Percentiles rank a stretch among this genome's conserved stretches.
Conservation (phyloP, 2,329 filamentous ascomycete genomes). For the Stagonosporopsis vannaccii region DNA sequence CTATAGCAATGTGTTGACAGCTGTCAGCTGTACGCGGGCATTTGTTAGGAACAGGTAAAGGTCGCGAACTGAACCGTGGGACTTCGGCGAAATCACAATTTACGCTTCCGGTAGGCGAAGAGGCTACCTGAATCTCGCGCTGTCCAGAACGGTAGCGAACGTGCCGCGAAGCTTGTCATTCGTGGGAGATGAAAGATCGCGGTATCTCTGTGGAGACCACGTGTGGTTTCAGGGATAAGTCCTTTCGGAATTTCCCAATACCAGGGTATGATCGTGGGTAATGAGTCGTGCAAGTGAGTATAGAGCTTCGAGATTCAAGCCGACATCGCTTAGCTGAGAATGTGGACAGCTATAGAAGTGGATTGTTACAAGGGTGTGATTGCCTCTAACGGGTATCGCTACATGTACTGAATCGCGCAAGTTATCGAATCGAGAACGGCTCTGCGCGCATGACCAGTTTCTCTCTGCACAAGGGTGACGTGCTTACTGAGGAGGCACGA, state of each 20-base stretch:
- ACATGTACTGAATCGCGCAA: conserved; percentile 19
- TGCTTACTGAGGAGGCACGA: conserved; percentile 66
- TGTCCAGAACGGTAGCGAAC: conserved; percentile 5
- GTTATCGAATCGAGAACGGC: neutral
- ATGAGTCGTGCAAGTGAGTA: conserved; percentile 6
- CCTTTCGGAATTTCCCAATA: conserved; percentile 5
- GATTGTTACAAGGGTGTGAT: conserved; percentile 15
- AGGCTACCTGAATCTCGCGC: conserved; percentile 1
- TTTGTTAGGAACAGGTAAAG: conserved; percentile 24
- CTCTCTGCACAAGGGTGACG: neutral
- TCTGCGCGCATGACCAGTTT: conserved; percentile 7
- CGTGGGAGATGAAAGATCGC: conserved; percentile 10
- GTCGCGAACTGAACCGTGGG: conserved; percentile 1
- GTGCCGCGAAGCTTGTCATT: conserved; percentile 10
- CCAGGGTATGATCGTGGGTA: neutral
- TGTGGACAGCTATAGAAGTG: neutral
- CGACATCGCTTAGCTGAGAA: conserved; percentile 1
- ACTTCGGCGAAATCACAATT: conserved; percentile 9
- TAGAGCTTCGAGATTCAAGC: conserved; percentile 2
- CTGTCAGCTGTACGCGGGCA: conserved; percentile 26
- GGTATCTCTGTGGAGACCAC: conserved; percentile 8
- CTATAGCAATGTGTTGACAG: neutral
- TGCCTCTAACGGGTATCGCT: conserved; percentile 22
- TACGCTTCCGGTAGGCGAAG: neutral
- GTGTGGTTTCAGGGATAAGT: conserved; percentile 13